A percentile compares a stretch with the other conserved stretches of the same genome.
phyloP scores from a whole-genome alignment of 129 eudicot genomes.

The Logfia minima region DNA sequence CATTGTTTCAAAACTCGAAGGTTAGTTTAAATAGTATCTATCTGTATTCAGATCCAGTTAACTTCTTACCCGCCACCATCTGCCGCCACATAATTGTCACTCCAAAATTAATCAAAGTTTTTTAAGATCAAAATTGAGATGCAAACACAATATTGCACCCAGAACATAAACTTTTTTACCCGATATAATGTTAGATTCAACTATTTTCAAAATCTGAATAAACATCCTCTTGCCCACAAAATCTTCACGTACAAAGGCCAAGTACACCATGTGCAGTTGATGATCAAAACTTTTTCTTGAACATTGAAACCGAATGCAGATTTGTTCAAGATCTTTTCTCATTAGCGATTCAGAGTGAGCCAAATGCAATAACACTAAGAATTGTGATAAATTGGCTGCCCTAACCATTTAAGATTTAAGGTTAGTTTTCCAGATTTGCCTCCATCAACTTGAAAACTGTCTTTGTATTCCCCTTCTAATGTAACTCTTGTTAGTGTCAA shows the following conservation, averaged over 20 bases:
- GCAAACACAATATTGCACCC: constrained; percentile 27
- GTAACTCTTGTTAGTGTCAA: constrained; percentile 87
- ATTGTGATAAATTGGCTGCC: constrained; percentile 68
- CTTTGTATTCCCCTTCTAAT: constrained; percentile 86
- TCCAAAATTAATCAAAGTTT: constrained; percentile 1
- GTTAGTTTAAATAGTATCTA: not conserved
- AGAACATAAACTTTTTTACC: constrained; percentile 14
- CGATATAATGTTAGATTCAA: constrained; percentile 1
- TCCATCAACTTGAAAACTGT: constrained; percentile 62
- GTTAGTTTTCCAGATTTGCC: constrained; percentile 78
- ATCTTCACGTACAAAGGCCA: not conserved
- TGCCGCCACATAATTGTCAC: constrained; percentile 9
- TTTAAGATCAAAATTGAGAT: constrained; percentile 18
- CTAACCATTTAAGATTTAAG: constrained; percentile 78
- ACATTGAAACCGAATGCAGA: not conserved
- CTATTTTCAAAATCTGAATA: constrained; percentile 1
- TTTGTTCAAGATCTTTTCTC: constrained; percentile 14
- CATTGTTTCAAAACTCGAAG: not conserved
- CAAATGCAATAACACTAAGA: constrained; percentile 23
- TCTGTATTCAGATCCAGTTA: not conserved
- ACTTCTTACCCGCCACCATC: not conserved
- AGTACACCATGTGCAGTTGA: not conserved
- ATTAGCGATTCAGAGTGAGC: not conserved
- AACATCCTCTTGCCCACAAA: constrained; percentile 7
- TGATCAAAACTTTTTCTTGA: not conserved